phyloP scores from a whole-genome alignment of 345 rosid genomes.

The Litchi chinensis region DNA sequence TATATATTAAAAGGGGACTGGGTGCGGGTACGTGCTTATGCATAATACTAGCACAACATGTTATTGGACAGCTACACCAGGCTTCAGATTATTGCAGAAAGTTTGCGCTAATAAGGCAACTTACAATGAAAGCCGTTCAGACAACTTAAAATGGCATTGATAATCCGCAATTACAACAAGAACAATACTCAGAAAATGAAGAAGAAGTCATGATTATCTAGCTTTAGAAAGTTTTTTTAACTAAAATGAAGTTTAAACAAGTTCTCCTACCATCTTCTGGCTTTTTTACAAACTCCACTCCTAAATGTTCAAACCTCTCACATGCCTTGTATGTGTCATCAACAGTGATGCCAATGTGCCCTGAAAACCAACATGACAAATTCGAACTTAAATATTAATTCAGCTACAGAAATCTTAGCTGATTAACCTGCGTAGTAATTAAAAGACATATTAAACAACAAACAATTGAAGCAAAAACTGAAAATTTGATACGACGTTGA shows the following conservation, averaged over 20 bases:
- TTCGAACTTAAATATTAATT: neutral
- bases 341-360: constrained; percentile 94
- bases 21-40: neutral
- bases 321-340: constrained; percentile 94
- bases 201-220: constrained; percentile 4
- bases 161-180: neutral
- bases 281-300: constrained; percentile 93
- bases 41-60: neutral
- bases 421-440: neutral
- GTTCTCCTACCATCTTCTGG: constrained; percentile 63
- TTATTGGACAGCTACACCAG: neutral
- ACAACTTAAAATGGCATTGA: constrained; percentile 1
- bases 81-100: neutral
- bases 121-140: neutral
- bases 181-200: neutral
- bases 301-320: constrained; percentile 80
- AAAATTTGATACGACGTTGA: neutral
- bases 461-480: neutral
- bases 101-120: neutral
- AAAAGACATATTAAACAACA: neutral
- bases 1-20: neutral
- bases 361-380: constrained; percentile 37
- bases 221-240: no score
- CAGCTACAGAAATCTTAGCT: neutral
- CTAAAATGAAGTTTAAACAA: neutral